Base-by-base conservation (phyloP, 1,139 yeast genomes). In the Taiozyma sp. region DNA sequence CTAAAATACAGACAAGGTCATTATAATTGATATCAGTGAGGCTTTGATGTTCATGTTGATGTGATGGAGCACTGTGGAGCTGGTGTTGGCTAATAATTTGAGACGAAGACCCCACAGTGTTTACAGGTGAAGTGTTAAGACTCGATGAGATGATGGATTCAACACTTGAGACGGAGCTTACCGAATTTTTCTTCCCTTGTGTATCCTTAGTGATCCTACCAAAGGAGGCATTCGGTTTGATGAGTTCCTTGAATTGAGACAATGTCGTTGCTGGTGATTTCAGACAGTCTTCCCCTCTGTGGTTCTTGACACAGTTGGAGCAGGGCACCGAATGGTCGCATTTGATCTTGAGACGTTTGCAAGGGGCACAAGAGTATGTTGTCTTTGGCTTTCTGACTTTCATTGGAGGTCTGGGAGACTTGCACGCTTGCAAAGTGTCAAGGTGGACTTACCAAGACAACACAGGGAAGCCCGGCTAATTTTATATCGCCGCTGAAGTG, bases 261-360 rank as follows among this genome's bases (percentile, higher is more conserved):
- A 54, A 30, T 0, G 51, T n/a, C 42, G 52, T 56, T 9, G 59
- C 52, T 9, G 61, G 58, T 5, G 37, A 29, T 1, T 28, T 39
- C 11, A 54, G 49, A 22, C 61, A 58, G 41, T 56, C 56, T 11
- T 54, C 51, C 11, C 49, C 39, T 28, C 56, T 43, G 11, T 45
- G 24, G 43, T 50, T 48, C 24, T 46, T 47, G 26, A 50, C 39
- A 51, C 61, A 58, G 6, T 53, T 50, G 16, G 56, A 41, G 30
- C 61, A 58, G 1, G 61, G 61, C 4, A 52, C 45, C 24, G 39
- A 32, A 46, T 56, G 57, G 34, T 56, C 55, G 46, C 61, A 56
- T 37, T 51, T 54, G 50, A 52, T 48, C 48, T 54, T 55, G 41
- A 56, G 52, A 14, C 57, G 35, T 32, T 50, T 54, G 47, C 61